These are phyloP conservation scores for Carpinus fangiana DNA, from an alignment of 306 rosid species.

Conservation along the genomic window DNA sequence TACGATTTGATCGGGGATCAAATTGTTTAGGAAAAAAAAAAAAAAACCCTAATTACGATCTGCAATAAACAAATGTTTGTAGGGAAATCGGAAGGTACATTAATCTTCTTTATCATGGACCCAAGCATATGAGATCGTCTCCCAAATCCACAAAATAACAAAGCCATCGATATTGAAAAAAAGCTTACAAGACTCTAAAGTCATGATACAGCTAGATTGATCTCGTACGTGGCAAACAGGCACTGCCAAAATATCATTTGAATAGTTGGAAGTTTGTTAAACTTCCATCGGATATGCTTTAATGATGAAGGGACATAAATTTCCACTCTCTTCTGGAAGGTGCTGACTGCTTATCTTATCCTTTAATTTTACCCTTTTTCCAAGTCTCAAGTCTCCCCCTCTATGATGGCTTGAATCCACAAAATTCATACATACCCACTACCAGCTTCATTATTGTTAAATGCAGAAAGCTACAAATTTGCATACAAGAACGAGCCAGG, in stretches of 20 bases:
- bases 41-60: background rate
- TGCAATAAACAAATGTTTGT: background rate
- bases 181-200: background rate
- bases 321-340: background rate
- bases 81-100: background rate
- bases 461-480: too few species aligned
- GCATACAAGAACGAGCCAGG: too few species aligned
- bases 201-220: background rate
- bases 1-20: too few species aligned
- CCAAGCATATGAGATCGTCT: background rate
- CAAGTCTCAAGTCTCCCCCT: background rate
- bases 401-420: background rate
- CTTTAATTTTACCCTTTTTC: background rate
- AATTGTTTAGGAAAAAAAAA: too few species aligned
- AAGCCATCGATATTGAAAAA: background rate
- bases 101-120: background rate
- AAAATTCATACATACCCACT: background rate
- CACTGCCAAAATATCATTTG: slow-evolving; percentile 1
- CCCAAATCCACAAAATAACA: background rate
- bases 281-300: slow-evolving; percentile 17
- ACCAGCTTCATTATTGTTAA: too few species aligned
- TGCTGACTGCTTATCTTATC: background rate
- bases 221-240: slow-evolving; percentile 13
- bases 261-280: background rate
- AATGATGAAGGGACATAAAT: background rate